These are phyloP conservation scores for Pseudogymnoascus sp. DNA, from an alignment of 2,329 filamentous ascomycete species.

Conservation along the genomic window DNA sequence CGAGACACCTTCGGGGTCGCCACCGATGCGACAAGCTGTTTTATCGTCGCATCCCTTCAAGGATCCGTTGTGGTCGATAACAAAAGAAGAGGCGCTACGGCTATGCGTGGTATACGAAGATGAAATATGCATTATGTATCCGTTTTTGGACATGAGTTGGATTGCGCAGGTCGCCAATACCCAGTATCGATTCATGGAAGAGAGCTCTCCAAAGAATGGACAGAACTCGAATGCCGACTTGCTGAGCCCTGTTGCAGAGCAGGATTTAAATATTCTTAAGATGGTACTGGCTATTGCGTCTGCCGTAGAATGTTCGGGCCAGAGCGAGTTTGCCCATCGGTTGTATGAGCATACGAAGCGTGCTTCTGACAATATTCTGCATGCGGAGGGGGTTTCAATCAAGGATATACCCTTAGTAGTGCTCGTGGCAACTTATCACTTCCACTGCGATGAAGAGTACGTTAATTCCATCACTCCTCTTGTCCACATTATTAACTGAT, in stretches of 20 bases:
- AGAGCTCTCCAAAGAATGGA: constrained; percentile 16
- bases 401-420: constrained; percentile 52
- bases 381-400: constrained; percentile 45
- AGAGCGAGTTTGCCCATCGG: constrained; percentile 63
- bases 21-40: constrained; percentile 14
- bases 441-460: constrained; percentile 71
- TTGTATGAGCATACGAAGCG: constrained; percentile 72
- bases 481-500: background rate
- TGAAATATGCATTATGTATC: constrained; percentile 89
- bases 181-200: constrained; percentile 65
- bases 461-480: background rate
- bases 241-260: constrained; percentile 45
- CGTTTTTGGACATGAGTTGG: constrained; percentile 66
- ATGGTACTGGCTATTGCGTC: constrained; percentile 73
- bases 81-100: constrained; percentile 70
- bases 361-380: constrained; percentile 56
- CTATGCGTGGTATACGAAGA: constrained; percentile 78
- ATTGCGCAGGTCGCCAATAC: constrained; percentile 63
- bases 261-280: constrained; percentile 67
- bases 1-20: constrained; percentile 36
- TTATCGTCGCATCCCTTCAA: constrained; percentile 33
- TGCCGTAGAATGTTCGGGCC: constrained; percentile 69
- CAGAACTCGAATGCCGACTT: constrained; percentile 39
- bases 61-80: constrained; percentile 75
- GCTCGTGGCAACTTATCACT: constrained; percentile 64